Base-by-base conservation (phyloP, 345 rosid species). In the Salix dunnii region DNA sequence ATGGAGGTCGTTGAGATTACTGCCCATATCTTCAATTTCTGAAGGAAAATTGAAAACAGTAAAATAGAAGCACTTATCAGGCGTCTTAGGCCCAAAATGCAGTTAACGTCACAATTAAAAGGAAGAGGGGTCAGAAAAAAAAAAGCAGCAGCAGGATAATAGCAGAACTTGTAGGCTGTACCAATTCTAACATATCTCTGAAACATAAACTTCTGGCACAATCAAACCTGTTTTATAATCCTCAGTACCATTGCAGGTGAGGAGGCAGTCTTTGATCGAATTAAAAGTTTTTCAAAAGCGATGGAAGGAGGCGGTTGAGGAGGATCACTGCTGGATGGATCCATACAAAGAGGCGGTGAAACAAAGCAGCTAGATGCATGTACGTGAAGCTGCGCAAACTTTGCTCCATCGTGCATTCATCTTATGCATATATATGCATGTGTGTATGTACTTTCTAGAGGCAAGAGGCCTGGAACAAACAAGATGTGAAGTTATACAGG, bases 301-400 rank as follows among this genome's bases (percentile, higher is more conserved):
- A 64, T 90, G 94, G 94, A 63, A 68, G 51, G 70, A 48, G 23
- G 94, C 94, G 21, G 84, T 46, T 0, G 72, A 67, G 64, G 82
- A 80, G 58, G 92, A 89, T 40, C 55, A 60, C n/a, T 90, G 92
- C 61, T 90, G 94, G 94, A 66, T 74, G 0, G 91, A 89, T 85
- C 90, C 88, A 0, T 89, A 87, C 76, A 68, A 64, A 79, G 51
- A 67, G 69, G 51, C 55, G 21, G 25, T 1, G 21, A 40, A 60
- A 27, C 17, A 49, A 28, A 74, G 43, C 72, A 33, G 23, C 42
- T 28, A 46, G 14, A 13, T 13, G 7, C 16, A 9, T 21, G 36
- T 17, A 11, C 64, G 18, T 20, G 68, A 36, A 46, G 58, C 71
- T 20, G 36, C 72, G 73, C 75, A 72, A 55, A 60, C 46, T 40